A percentile compares a stretch with the other conserved stretches of the same genome.
Evolutionary conservation across 2,329 filamentous ascomycete species (phyloP).

Genomic region (Bipolaris cookei): DNA sequence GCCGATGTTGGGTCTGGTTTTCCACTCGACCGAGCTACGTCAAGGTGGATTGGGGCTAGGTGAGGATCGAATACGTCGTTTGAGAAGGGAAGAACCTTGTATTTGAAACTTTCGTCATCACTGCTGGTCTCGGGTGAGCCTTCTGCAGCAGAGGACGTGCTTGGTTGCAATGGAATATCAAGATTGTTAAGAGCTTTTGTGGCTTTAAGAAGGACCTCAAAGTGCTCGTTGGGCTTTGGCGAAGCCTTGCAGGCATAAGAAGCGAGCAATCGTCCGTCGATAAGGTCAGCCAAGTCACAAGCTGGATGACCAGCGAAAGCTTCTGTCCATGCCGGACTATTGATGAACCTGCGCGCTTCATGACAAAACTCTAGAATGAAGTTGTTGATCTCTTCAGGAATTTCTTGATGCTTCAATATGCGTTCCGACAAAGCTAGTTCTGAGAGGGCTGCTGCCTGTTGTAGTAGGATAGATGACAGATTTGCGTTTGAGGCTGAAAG

Average conservation of each 20-base stretch:
- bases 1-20: conserved; percentile 42
- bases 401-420: conserved; percentile 37
- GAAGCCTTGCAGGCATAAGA: conserved; percentile 31
- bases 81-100: conserved; percentile 55
- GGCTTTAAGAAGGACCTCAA: conserved; percentile 28
- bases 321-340: conserved; percentile 46
- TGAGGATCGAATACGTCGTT: conserved; percentile 58
- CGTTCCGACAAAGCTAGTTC: conserved; percentile 52
- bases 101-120: conserved; percentile 20
- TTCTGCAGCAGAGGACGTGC: conserved; percentile 5
- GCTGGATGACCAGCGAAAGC: conserved; percentile 27
- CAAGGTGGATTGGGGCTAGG: conserved; percentile 53
- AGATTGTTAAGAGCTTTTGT: conserved; percentile 27
- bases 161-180: conserved; percentile 19
- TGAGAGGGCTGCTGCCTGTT: conserved; percentile 52
- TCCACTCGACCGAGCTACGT: conserved; percentile 35
- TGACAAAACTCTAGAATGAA: conserved; percentile 50
- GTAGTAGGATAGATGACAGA: conserved; percentile 51
- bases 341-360: conserved; percentile 48
- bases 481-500: conserved; percentile 41
- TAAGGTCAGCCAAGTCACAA: conserved; percentile 61
- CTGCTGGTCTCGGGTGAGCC: conserved; percentile 9
- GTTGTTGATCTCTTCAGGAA: conserved; percentile 41
- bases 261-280: conserved; percentile 60
- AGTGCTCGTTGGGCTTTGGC: conserved; percentile 27